These are phyloP conservation scores for Microthlaspi erraticum DNA, from an alignment of 345 rosid genomes.

Conservation along the genomic window DNA sequence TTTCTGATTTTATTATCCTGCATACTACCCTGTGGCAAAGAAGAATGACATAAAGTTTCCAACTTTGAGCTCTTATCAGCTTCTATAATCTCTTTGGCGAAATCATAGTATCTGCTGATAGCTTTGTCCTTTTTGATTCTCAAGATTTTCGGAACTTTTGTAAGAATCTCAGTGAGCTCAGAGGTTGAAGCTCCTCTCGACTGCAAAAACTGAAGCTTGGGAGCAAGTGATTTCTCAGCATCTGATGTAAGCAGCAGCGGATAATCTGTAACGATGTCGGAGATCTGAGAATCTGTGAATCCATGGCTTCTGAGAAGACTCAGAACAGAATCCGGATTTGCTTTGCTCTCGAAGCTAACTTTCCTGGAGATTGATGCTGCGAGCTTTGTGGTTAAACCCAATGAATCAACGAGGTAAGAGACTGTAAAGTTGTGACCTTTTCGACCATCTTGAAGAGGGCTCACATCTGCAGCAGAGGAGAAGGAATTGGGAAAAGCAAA, in stretches of 20 bases:
- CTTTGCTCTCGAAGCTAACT: not conserved
- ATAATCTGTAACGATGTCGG: not conserved
- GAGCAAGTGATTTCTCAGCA: constrained; percentile 33
- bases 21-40: not conserved
- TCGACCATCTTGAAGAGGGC: not conserved
- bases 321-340: constrained; percentile 21
- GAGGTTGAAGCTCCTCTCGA: constrained; percentile 41
- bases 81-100: constrained; percentile 13
- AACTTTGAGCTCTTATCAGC: not conserved
- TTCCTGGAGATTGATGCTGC: constrained; percentile 30
- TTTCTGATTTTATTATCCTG: not conserved
- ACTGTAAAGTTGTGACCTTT: constrained; percentile 14
- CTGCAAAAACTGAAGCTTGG: constrained; percentile 38
- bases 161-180: constrained; percentile 27
- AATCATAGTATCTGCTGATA: constrained; percentile 9
- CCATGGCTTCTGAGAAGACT: constrained; percentile 24
- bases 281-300: constrained; percentile 41
- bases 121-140: not conserved
- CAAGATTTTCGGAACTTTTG: constrained; percentile 30
- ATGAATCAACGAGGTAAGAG: constrained; percentile 35
- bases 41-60: not conserved
- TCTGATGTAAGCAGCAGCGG: constrained; percentile 29
- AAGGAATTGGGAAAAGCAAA: not conserved
- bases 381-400: constrained; percentile 26
- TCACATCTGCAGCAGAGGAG: constrained; percentile 1